Base-by-base conservation (phyloP, 371 early-diverging fungal genomes). In the Mortierella sp. region DNA sequence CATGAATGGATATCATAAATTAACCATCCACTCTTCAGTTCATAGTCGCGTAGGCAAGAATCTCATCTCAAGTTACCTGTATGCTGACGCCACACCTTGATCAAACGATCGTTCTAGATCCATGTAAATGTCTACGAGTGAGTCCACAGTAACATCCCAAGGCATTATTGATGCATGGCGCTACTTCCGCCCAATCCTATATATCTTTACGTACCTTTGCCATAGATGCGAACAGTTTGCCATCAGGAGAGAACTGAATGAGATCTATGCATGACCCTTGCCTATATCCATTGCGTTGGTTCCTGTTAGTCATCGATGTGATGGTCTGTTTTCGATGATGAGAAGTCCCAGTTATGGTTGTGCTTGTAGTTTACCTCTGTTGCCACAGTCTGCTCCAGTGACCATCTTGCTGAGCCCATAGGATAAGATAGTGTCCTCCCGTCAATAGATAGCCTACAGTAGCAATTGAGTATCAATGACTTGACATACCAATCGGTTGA, bases 31-130 rank as follows among this genome's bases (percentile, higher is more conserved):
- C 23, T 8, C 26, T 43, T 28, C 34, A 15, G 13, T 13, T 57
- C 10, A 32, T 4, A 17, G 31, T 32, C 12, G 58, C 9, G 7
- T 57, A 19, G 28, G 31, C n/a, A 53, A 53, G 28, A 53, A 53
- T 8, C 28, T 26, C 28, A 10, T 10, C 10, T 23, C 28, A 23
- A 12, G 26, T 60, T 71, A 76, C 72, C 70, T 51, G 61, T 43
- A 9, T 62, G 68, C 15, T 69, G 76, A 72, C 89, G 87, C 95
- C 95, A 94, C 10, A 95, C 75, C 42, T 94, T 93, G 13, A 93
- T 89, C n/a, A 90, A 65, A 2, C 89, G 82, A 78, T 94, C 93
- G 61, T 81, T 80, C 92, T 93, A 31, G 31, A 29, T 37, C 1
- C 12, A 42, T 32, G 55, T n/a, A 19, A 35, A 37, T 58, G 45